Percentiles rank a stretch among this genome's conserved stretches.
Conservation (phyloP, 2,329 filamentous ascomycete genomes). For the Phyllosticta citribraziliensis region DNA sequence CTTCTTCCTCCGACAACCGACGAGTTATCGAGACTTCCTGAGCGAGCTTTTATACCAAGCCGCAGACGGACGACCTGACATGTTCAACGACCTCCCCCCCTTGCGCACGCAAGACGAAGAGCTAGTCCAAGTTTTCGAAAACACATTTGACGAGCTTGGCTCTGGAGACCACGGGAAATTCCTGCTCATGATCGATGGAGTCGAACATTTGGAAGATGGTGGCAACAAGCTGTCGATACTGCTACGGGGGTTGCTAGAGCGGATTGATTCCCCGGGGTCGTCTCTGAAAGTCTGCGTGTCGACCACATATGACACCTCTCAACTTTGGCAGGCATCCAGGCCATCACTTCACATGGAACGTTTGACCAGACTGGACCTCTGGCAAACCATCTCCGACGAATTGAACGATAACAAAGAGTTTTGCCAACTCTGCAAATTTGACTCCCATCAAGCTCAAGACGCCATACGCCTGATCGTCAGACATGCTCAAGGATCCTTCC, state of each 20-base stretch:
- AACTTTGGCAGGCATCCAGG: conserved; percentile 1
- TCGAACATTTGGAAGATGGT: conserved; percentile 9
- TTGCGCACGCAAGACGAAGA: neutral
- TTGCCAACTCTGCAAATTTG: neutral
- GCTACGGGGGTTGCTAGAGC: neutral
- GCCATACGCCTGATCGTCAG: conserved; percentile 5
- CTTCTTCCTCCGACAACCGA: conserved; percentile 12
- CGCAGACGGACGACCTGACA: neutral
- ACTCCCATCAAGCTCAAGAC: neutral
- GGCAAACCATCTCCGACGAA: neutral
- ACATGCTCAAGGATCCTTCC: conserved; percentile 15
- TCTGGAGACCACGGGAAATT: neutral
- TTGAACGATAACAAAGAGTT: conserved; percentile 1
- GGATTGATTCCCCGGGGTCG: neutral
- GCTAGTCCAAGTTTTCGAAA: neutral
- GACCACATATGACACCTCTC: neutral
- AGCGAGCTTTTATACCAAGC: conserved; percentile 7
- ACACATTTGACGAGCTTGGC: neutral
- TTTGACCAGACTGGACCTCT: conserved; percentile 9
- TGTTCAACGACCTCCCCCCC: neutral
- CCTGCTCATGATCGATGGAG: conserved; percentile 10
- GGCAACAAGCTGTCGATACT: neutral
- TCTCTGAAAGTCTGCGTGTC: conserved; percentile 6
- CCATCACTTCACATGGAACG: conserved; percentile 8
- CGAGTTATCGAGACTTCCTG: conserved; percentile 2